Conservation (phyloP, 768 basidiomycete genomes). For the Mrakia blollopis region DNA sequence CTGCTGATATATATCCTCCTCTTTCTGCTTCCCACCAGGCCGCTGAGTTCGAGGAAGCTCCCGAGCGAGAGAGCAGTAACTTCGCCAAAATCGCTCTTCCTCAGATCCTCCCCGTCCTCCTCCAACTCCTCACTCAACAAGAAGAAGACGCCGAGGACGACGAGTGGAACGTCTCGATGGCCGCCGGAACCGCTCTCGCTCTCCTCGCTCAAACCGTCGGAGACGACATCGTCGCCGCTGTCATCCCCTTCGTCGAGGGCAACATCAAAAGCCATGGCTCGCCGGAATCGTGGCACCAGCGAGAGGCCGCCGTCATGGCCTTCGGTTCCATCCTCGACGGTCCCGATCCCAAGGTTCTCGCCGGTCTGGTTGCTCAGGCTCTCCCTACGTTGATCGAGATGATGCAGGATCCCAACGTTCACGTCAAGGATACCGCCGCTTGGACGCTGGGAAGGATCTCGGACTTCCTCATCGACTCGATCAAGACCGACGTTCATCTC, state of each 20-base stretch:
- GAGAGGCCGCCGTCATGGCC: slow-evolving; percentile 97
- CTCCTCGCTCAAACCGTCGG: slow-evolving; percentile 85
- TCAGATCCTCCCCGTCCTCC: slow-evolving; percentile 88
- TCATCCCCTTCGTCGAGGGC: slow-evolving; percentile 96
- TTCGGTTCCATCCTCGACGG: slow-evolving; percentile 97
- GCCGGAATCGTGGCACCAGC: slow-evolving; percentile 78
- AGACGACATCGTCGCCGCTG: slow-evolving; percentile 81
- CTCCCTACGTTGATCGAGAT: slow-evolving; percentile 88
- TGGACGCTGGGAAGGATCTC: slow-evolving; percentile 97
- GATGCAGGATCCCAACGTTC: slow-evolving; percentile 79
- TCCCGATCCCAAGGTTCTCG: slow-evolving; percentile 79
- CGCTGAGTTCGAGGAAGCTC: slow-evolving; percentile 77
- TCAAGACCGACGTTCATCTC: slow-evolving; percentile 84
- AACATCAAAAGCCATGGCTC: slow-evolving; percentile 64
- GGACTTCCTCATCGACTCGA: slow-evolving; percentile 74
- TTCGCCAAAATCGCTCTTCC: slow-evolving; percentile 93
- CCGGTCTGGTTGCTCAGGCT: slow-evolving; percentile 87
- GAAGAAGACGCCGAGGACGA: slow-evolving; percentile 97
- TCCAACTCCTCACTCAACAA: slow-evolving; percentile 81
- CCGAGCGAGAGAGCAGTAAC: slow-evolving; percentile 77
- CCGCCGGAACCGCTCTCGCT: slow-evolving; percentile 82
- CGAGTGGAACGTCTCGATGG: slow-evolving; percentile 98
- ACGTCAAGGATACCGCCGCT: slow-evolving; percentile 94
- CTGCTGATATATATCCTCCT: background rate
- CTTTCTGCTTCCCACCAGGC: slow-evolving; percentile 53